Evolutionary conservation across 176 grass and related monocot genomes (phyloP).

Genomic region (Typha latifolia): DNA sequence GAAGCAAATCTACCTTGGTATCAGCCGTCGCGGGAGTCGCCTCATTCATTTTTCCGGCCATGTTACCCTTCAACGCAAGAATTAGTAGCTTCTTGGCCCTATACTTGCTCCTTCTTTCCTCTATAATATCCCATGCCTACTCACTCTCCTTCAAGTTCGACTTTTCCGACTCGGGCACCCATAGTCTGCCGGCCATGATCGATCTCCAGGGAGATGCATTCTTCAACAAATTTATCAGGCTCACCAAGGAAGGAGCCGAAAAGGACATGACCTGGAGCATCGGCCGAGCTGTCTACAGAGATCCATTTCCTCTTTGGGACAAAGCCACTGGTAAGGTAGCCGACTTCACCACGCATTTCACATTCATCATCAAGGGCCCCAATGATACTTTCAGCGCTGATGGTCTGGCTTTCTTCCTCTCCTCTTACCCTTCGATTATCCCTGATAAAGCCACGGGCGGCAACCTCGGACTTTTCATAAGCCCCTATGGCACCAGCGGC

Average conservation of each 20-base stretch:
- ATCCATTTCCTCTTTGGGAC: slow-evolving; percentile 1
- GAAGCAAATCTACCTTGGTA: too few relatives aligned
- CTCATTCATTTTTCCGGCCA: too few relatives aligned
- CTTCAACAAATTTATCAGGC: background rate
- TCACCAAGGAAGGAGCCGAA: background rate
- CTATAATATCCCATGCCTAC: too few relatives aligned
- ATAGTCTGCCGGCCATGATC: too few relatives aligned
- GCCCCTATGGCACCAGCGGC: slow-evolving; percentile 4
- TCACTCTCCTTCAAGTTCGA: too few relatives aligned
- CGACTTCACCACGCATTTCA: slow-evolving; percentile 55
- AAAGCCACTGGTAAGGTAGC: slow-evolving; percentile 27
- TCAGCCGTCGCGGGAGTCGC: too few relatives aligned
- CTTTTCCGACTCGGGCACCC: too few relatives aligned
- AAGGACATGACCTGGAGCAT: background rate
- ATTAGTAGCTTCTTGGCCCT: too few relatives aligned
- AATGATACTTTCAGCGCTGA: slow-evolving; percentile 36
- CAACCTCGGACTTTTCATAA: slow-evolving; percentile 54
- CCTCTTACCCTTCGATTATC: slow-evolving; percentile 47
- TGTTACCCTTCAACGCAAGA: too few relatives aligned
- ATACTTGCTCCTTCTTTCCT: too few relatives aligned
- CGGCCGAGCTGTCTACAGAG: background rate
- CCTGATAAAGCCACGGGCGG: slow-evolving; percentile 46
- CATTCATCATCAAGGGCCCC: slow-evolving; percentile 43
- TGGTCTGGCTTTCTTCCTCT: slow-evolving; percentile 74
- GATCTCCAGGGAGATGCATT: too few relatives aligned